These are phyloP conservation scores for Fusarium caatingaense DNA, from an alignment of 2,329 filamentous ascomycete species.

Conservation along the genomic window DNA sequence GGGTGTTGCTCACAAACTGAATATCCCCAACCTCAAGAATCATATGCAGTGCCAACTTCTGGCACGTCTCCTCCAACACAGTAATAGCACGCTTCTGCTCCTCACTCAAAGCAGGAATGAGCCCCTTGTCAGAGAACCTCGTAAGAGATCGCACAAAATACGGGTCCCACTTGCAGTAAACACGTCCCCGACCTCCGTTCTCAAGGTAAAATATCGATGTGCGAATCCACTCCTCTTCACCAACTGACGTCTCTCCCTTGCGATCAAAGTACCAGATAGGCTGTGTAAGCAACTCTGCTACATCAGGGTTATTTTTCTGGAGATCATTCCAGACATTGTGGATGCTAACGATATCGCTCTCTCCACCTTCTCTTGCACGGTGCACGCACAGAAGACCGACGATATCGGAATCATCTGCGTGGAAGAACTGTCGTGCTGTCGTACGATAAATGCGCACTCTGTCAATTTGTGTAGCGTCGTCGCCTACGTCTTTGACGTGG, in stretches of 20 bases:
- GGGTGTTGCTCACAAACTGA: conserved; percentile 84
- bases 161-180: conserved; percentile 83
- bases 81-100: conserved; percentile 76
- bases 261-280: conserved; percentile 94
- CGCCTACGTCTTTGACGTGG: conserved; percentile 89
- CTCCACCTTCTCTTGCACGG: conserved; percentile 81
- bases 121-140: conserved; percentile 77
- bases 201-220: conserved; percentile 83
- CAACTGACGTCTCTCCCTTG: conserved; percentile 82
- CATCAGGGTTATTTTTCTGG: conserved; percentile 79
- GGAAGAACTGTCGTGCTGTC: conserved; percentile 68
- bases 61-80: conserved; percentile 75
- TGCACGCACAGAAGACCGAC: conserved; percentile 87
- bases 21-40: conserved; percentile 88
- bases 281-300: conserved; percentile 77
- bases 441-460: conserved; percentile 92
- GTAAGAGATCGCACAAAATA: conserved; percentile 84
- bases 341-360: conserved; percentile 82
- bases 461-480: conserved; percentile 83
- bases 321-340: conserved; percentile 87
- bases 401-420: conserved; percentile 84
- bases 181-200: conserved; percentile 66
- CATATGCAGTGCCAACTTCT: conserved; percentile 82
- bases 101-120: conserved; percentile 77
- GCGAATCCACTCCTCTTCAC: conserved; percentile 79